Conservation (phyloP, 2,329 filamentous ascomycete species). For the Tolypocladium capitatum region DNA sequence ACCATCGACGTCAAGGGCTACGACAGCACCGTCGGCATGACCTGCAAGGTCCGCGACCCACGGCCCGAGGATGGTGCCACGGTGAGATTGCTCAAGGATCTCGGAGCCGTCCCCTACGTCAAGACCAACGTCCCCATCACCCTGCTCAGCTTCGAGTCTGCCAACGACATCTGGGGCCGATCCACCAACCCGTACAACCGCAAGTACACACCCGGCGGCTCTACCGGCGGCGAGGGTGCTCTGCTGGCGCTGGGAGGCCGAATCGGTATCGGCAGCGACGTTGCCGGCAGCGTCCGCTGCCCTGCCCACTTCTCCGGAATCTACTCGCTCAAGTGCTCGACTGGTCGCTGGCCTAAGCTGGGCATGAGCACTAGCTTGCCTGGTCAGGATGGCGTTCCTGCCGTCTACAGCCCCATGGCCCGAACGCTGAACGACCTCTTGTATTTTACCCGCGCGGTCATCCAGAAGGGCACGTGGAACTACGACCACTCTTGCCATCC, state of each 20-base stretch:
- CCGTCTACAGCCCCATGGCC: constrained; percentile 87
- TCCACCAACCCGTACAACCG: constrained; percentile 70
- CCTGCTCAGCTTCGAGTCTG: constrained; percentile 73
- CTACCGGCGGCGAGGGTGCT: constrained; percentile 74
- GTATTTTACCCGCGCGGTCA: constrained; percentile 69
- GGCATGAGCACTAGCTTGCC: constrained; percentile 81
- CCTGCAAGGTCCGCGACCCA: constrained; percentile 56
- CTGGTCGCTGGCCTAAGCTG: constrained; percentile 78
- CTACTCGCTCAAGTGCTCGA: constrained; percentile 76
- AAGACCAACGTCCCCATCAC: constrained; percentile 88
- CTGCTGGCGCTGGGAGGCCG: constrained; percentile 70
- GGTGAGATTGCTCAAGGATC: constrained; percentile 68
- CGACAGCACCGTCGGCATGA: constrained; percentile 72
- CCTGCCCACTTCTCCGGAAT: constrained; percentile 86
- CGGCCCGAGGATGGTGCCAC: constrained; percentile 54
- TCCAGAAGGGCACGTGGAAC: constrained; percentile 75
- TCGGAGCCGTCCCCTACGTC: constrained; percentile 78
- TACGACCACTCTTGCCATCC: constrained; percentile 82
- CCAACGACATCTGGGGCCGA: constrained; percentile 67
- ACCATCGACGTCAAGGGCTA: constrained; percentile 70
- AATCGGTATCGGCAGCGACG: constrained; percentile 83
- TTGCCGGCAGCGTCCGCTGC: constrained; percentile 75
- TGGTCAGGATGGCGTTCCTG: constrained; percentile 79
- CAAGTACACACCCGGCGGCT: constrained; percentile 80
- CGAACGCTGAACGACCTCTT: constrained; percentile 68